A percentile compares a stretch with the other conserved stretches of the same genome.
Conservation (phyloP, 2,329 filamentous ascomycete species). For the Stagonosporopsis rhizophila region DNA sequence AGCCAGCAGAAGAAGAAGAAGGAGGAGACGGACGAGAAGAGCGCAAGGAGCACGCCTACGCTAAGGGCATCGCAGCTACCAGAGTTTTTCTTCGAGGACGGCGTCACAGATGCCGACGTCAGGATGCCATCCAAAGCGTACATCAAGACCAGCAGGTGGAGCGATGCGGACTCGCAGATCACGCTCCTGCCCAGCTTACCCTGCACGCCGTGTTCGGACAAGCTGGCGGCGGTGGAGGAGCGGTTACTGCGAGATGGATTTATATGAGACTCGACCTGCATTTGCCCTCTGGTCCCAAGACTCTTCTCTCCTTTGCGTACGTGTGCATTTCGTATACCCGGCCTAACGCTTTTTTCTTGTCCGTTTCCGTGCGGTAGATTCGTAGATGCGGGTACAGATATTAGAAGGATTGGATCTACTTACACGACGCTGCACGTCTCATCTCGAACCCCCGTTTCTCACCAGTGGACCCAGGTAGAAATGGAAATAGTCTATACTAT, state of each 20-base stretch:
- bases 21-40: slow-evolving; percentile 1
- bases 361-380: too few species aligned
- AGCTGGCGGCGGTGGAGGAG: slow-evolving; percentile 11
- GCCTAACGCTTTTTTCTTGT: background rate
- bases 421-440: too few species aligned
- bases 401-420: too few species aligned
- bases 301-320: too few species aligned
- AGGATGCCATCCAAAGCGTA: background rate
- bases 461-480: too few species aligned
- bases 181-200: slow-evolving; percentile 6
- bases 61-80: slow-evolving; percentile 1
- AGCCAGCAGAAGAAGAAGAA: background rate
- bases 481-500: too few species aligned
- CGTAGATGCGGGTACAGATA: too few species aligned
- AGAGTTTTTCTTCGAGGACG: slow-evolving; percentile 11
- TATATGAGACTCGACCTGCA: background rate
- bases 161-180: background rate
- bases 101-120: background rate
- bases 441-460: too few species aligned
- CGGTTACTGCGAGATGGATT: slow-evolving; percentile 1
- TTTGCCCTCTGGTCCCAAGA: background rate
- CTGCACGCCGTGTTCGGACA: background rate
- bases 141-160: slow-evolving; percentile 12
- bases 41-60: background rate
- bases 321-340: background rate